Evolutionary conservation across 805 yeast species (phyloP).

Genomic region (Schizosaccharomyces osmophilus): DNA sequence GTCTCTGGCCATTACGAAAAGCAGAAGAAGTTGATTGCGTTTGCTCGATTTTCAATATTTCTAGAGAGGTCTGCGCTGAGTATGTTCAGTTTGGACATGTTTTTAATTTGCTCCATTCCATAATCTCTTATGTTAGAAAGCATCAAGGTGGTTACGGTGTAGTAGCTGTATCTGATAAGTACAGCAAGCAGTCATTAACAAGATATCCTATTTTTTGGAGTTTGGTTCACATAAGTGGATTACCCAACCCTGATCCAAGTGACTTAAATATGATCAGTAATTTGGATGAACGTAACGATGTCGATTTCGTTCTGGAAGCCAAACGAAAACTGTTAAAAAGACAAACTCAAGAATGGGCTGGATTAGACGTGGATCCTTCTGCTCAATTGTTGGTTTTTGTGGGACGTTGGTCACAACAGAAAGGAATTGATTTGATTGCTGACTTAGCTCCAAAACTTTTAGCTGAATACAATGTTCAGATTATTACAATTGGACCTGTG

Average conservation of each 20-base stretch:
- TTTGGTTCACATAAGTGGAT: background rate
- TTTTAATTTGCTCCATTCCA: slow-evolving; percentile 1
- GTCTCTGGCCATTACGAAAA: slow-evolving; percentile 1
- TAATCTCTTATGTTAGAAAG: background rate
- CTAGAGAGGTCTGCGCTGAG: background rate
- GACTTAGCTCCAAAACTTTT: background rate
- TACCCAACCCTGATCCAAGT: slow-evolving; percentile 3
- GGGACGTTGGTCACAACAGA: slow-evolving; percentile 2
- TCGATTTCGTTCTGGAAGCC: slow-evolving; percentile 1
- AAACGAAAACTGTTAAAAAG: background rate
- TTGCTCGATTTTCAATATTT: background rate
- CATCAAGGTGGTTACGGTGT: slow-evolving; percentile 2
- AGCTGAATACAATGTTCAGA: background rate
- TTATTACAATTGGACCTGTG: slow-evolving; percentile 2
- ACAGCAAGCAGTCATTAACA: slow-evolving; percentile 1
- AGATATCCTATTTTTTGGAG: slow-evolving; percentile 3
- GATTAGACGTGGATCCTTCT: background rate
- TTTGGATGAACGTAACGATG: background rate
- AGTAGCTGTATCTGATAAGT: slow-evolving; percentile 2
- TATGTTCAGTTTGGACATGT: slow-evolving; percentile 3
- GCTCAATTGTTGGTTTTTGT: slow-evolving; percentile 2
- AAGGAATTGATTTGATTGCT: slow-evolving; percentile 3
- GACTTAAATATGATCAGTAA: background rate
- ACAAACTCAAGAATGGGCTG: slow-evolving; percentile 1
- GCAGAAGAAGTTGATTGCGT: background rate